Percentiles rank a stretch among this genome's conserved stretches.
phyloP scores from a whole-genome alignment of 331 rosid species.

The Quercus lobata region DNA sequence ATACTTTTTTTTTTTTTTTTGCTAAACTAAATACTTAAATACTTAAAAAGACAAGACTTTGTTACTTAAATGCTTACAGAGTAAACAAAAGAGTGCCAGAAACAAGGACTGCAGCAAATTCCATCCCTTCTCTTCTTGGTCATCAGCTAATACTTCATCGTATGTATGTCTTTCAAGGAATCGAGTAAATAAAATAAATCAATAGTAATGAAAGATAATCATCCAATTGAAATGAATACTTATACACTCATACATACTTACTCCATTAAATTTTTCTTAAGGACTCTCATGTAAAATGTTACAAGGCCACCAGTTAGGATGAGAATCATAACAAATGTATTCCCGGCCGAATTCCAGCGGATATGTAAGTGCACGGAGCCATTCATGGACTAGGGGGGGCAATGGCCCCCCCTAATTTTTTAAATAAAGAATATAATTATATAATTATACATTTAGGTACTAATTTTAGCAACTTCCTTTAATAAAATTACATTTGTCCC shows the following conservation, averaged over 20 bases:
- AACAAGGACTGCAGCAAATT: slow-evolving; percentile 88
- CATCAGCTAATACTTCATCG: slow-evolving; percentile 96
- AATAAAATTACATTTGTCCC: no score
- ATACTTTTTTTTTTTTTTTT: no score
- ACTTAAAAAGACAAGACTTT: no score
- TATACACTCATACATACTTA: slow-evolving; percentile 29
- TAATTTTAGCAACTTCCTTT: no score
- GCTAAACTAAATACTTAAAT: no score
- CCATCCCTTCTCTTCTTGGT: slow-evolving; percentile 98
- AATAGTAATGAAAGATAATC: not conserved
- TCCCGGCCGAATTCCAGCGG: slow-evolving; percentile 86
- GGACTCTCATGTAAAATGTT: slow-evolving; percentile 91
- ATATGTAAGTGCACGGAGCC: slow-evolving; percentile 95
- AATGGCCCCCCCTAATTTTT: no score
- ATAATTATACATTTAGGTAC: no score
- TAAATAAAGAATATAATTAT: no score
- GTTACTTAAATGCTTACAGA: slow-evolving; percentile 54
- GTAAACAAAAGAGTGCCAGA: slow-evolving; percentile 88
- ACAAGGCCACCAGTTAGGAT: slow-evolving; percentile 93
- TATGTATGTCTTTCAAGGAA: slow-evolving; percentile 67
- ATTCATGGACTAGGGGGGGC: no score
- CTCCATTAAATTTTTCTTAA: slow-evolving; percentile 97
- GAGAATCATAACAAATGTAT: slow-evolving; percentile 92
- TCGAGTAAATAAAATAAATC: not conserved
- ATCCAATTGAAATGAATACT: not conserved